Evolutionary conservation across 106 monocot genomes (phyloP).

Genomic region (Apostasia shenzhenica): DNA sequence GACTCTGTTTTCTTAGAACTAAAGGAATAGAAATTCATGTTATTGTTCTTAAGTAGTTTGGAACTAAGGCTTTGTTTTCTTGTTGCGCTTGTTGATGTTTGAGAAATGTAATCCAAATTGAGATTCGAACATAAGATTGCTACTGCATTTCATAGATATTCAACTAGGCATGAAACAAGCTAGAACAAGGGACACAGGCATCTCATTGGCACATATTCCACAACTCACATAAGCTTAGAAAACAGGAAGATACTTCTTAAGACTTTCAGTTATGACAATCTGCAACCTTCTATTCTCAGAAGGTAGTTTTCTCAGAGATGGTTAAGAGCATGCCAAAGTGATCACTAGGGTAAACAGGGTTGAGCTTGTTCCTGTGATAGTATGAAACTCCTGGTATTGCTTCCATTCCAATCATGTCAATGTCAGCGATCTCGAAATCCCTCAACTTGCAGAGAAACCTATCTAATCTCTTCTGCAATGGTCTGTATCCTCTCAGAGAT

Average conservation of each 20-base stretch:
- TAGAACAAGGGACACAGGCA: no score
- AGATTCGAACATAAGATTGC: no score
- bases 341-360: slow-evolving; percentile 44
- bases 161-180: no score
- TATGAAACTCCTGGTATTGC: slow-evolving; percentile 29
- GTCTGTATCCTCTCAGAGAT: slow-evolving; percentile 8
- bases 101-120: no score
- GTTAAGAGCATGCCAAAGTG: slow-evolving; percentile 44
- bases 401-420: slow-evolving; percentile 52
- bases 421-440: slow-evolving; percentile 29
- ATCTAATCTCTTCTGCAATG: slow-evolving; percentile 48
- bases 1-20: no score
- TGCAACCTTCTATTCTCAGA: not conserved
- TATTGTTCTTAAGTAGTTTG: no score
- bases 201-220: not conserved
- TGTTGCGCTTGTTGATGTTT: no score
- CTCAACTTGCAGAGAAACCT: slow-evolving; percentile 38
- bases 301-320: not conserved
- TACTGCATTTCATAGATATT: no score
- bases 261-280: not conserved
- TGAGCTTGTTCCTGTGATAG: slow-evolving; percentile 15
- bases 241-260: not conserved
- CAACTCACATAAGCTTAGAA: not conserved
- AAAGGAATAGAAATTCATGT: no score
- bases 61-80: no score